phyloP scores from a whole-genome alignment of 495 filamentous ascomycete genomes.

The Penicillium paxilli region DNA sequence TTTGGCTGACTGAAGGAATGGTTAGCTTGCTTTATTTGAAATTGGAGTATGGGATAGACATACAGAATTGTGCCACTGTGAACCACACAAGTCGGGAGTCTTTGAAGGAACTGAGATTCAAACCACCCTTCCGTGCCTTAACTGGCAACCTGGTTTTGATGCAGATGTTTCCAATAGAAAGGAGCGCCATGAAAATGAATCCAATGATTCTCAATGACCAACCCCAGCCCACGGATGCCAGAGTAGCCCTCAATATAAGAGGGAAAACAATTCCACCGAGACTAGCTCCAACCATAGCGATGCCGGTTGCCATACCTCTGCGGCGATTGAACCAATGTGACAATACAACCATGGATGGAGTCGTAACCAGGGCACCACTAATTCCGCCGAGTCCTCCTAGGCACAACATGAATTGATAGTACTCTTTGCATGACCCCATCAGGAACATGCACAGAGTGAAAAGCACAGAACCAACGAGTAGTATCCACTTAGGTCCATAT shows the following conservation, averaged over 20 bases:
- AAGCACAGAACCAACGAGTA: background rate
- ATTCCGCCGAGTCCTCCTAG: constrained; percentile 2
- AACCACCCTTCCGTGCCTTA: background rate
- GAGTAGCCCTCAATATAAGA: constrained; percentile 58
- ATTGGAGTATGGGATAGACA: background rate
- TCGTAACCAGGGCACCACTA: constrained; percentile 47
- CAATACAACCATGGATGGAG: constrained; percentile 53
- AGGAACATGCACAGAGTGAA: background rate
- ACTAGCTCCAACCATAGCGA: constrained; percentile 64
- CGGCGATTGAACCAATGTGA: constrained; percentile 63
- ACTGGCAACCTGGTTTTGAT: background rate
- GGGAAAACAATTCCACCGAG: constrained; percentile 69
- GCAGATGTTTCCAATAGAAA: constrained; percentile 11
- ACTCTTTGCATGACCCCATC: background rate
- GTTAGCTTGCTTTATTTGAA: background rate
- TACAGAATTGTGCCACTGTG: background rate
- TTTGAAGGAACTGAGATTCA: background rate
- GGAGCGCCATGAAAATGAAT: constrained; percentile 51
- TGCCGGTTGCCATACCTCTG: constrained; percentile 65
- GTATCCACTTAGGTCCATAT: background rate
- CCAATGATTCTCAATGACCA: constrained; percentile 68
- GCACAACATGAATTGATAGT: constrained; percentile 10
- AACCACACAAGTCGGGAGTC: background rate
- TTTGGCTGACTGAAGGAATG: background rate
- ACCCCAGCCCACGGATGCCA: constrained; percentile 59